A percentile compares a stretch with the other conserved stretches of the same genome.
phyloP scores from a whole-genome alignment of 2,329 filamentous ascomycete species.

The Sarocladium oryzae region DNA sequence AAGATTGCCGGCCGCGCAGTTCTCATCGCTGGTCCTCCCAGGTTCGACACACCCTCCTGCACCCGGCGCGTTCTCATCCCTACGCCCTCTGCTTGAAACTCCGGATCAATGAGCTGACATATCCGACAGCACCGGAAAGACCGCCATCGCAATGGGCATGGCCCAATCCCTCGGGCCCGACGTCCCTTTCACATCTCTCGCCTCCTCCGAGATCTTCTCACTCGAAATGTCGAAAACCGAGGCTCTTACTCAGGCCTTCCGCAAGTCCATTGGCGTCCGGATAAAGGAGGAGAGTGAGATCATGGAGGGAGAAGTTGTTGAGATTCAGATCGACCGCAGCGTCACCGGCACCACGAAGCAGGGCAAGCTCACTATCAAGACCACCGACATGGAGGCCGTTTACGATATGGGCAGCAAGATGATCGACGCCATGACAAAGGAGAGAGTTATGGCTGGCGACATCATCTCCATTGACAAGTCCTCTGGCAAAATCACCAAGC shows the following conservation, averaged over 20 bases:
- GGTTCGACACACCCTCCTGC: slow-evolving; percentile 34
- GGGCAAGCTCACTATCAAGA: slow-evolving; percentile 98
- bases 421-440: slow-evolving; percentile 99
- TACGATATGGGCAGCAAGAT: slow-evolving; percentile 99
- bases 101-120: not conserved
- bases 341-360: slow-evolving; percentile 96
- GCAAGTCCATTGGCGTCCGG: slow-evolving; percentile 93
- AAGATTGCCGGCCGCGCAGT: slow-evolving; percentile 96
- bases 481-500: slow-evolving; percentile 94
- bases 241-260: slow-evolving; percentile 95
- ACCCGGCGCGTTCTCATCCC: not conserved
- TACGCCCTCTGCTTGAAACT: not conserved
- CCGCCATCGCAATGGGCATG: slow-evolving; percentile 98
- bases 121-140: slow-evolving; percentile 78
- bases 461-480: slow-evolving; percentile 99
- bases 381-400: slow-evolving; percentile 98
- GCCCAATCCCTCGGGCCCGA: slow-evolving; percentile 90
- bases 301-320: slow-evolving; percentile 97
- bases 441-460: slow-evolving; percentile 97
- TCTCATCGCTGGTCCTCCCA: slow-evolving; percentile 89
- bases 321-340: slow-evolving; percentile 96
- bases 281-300: slow-evolving; percentile 99
- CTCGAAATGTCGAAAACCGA: slow-evolving; percentile 99
- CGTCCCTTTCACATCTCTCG: slow-evolving; percentile 92
- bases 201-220: slow-evolving; percentile 95